Evolutionary conservation across 805 yeast genomes (phyloP).

Genomic region (Saccharomycopsis oosterbeekiorum): DNA sequence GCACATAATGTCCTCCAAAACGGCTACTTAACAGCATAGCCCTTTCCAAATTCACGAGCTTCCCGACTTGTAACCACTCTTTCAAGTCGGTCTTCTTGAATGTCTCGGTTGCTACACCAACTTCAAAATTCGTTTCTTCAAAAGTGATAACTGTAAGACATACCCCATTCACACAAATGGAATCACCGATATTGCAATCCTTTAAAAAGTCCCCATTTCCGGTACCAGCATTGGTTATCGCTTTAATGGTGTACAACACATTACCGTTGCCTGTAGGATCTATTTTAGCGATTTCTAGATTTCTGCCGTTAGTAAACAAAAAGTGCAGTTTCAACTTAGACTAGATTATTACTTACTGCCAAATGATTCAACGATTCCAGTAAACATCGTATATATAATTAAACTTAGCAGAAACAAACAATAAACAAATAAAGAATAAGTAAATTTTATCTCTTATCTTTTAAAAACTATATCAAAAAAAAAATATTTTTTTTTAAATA

Average conservation of each 20-base stretch:
- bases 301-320: background rate
- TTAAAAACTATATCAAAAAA: no score
- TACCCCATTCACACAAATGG: slow-evolving; percentile 79
- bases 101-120: slow-evolving; percentile 91
- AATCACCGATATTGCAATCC: slow-evolving; percentile 90
- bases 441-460: no score
- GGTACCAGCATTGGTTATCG: background rate
- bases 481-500: no score
- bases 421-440: background rate
- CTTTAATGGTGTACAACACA: background rate
- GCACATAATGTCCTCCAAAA: slow-evolving; percentile 96
- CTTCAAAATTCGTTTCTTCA: slow-evolving; percentile 51
- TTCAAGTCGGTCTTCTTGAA: slow-evolving; percentile 73
- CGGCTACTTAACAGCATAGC: slow-evolving; percentile 62
- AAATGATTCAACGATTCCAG: background rate
- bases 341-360: background rate
- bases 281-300: background rate
- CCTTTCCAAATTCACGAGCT: slow-evolving; percentile 77
- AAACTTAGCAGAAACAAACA: background rate
- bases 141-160: slow-evolving; percentile 91
- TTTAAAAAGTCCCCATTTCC: slow-evolving; percentile 34
- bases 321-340: background rate
- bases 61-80: slow-evolving; percentile 37
- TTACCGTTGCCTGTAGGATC: slow-evolving; percentile 6
- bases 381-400: background rate